Evolutionary conservation across 139 green algal species (phyloP), one percentile per base, ranked within the genome.

Genomic region (Chara braunii): DNA sequence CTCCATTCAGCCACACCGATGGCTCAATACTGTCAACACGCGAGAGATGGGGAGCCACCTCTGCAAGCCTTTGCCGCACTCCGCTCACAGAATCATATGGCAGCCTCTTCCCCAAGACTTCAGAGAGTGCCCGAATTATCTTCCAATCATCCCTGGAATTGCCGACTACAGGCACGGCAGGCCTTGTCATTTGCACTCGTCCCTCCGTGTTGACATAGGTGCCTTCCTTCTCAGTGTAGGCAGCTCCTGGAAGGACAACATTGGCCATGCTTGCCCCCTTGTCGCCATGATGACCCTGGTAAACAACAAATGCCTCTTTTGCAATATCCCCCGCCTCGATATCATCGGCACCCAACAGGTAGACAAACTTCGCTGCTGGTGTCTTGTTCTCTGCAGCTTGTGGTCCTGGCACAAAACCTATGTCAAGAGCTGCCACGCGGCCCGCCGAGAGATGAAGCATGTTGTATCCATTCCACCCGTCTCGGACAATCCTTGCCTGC

Each of bases 221-320:
- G 8, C 37, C 68, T 42, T 74, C 58, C 57, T 84, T 84, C 48
- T 84, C 78, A 22, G 78, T 84, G 68, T 80, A 84, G 14, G 76
- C 80, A 22, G 80, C 64, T 37, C 85, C 91, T 2, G 93, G 93
- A 51, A 99, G 85, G 30, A 99, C 69, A 0, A 99, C 85, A 68
- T 99, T 70, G 7, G 93, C 93, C 2, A 88, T 73, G 1, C 82
- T 66, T 1, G 93, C 93, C 9, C 93, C 93, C 14, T 70, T 68
- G 80, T 99, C 93, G 3, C 92, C 92, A 56, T 98, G 92, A 72
- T 95, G 87, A 14, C 91, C 91, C 84, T 93, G 85, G 83, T 97
- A 98, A 9, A 98, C 72, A 18, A 99, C 94, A 79, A 97, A 96
- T 0, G 90, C 90, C 45, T 78, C 83, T 11, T 62, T 59, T 0